Conservation (phyloP, 805 yeast species). For the Wickerhamomyces chaumierensis region DNA sequence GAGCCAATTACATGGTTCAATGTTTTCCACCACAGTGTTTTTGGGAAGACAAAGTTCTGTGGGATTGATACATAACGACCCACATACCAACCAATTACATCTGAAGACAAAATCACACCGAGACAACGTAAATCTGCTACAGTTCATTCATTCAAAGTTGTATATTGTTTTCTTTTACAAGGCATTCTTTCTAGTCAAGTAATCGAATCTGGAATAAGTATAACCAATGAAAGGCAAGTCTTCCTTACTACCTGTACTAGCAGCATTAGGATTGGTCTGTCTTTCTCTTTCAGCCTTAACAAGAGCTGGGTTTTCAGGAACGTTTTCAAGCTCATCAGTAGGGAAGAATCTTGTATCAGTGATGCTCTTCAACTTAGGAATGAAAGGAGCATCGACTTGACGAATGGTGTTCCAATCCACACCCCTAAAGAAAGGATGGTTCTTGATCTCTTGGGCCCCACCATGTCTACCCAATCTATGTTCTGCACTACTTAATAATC, state of each 20-base stretch:
- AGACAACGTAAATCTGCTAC: too few relatives aligned
- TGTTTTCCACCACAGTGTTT: slow-evolving; percentile 37
- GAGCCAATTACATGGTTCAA: slow-evolving; percentile 41
- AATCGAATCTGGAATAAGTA: slow-evolving; percentile 91
- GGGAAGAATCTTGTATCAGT: slow-evolving; percentile 98
- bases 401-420: slow-evolving; percentile 72
- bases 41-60: slow-evolving; percentile 31
- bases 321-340: slow-evolving; percentile 88
- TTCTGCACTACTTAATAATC: slow-evolving; percentile 80
- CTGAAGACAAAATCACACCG: too few relatives aligned
- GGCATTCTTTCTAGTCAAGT: slow-evolving; percentile 66
- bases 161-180: not conserved
- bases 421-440: slow-evolving; percentile 74
- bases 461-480: slow-evolving; percentile 60
- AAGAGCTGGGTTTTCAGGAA: slow-evolving; percentile 80
- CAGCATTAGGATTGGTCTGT: slow-evolving; percentile 31
- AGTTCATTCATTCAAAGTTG: too few relatives aligned
- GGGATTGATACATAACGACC: slow-evolving; percentile 3
- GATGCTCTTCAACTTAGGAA: slow-evolving; percentile 83
- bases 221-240: slow-evolving; percentile 96
- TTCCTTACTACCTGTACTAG: slow-evolving; percentile 44
- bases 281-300: slow-evolving; percentile 57
- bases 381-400: slow-evolving; percentile 78
- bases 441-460: slow-evolving; percentile 54
- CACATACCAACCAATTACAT: too few relatives aligned